Evolutionary conservation across 2,329 filamentous ascomycete species (phyloP).

Genomic region (Bipolaris victoriae): DNA sequence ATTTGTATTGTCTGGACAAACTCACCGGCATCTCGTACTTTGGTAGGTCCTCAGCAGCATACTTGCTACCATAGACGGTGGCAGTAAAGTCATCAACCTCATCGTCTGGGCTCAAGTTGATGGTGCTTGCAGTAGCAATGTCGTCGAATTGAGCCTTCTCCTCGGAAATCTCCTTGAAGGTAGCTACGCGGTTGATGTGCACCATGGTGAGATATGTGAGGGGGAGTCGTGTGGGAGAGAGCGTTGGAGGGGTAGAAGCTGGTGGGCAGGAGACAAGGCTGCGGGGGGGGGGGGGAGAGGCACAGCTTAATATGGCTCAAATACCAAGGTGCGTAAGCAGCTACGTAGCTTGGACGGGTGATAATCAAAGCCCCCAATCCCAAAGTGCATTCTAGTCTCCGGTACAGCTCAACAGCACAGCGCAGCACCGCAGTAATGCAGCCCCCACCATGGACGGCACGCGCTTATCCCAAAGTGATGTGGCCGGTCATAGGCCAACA

Average conservation of each 20-base stretch:
- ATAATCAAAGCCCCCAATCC: background rate
- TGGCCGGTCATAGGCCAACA: background rate
- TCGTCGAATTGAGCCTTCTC: constrained; percentile 28
- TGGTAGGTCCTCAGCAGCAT: constrained; percentile 80
- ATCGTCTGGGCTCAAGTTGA: constrained; percentile 37
- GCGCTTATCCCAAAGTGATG: constrained; percentile 11
- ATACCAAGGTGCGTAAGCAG: constrained; percentile 2
- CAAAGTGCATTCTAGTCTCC: background rate
- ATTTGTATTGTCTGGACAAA: background rate
- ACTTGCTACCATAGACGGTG: constrained; percentile 86
- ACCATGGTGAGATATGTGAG: constrained; percentile 51
- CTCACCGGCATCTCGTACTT: constrained; percentile 83
- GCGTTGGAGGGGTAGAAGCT: background rate
- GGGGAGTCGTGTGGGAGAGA: background rate
- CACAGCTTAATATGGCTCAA: constrained; percentile 20
- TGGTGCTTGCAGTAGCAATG: constrained; percentile 22
- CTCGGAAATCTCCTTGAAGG: constrained; percentile 48
- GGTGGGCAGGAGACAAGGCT: background rate
- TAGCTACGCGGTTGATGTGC: constrained; percentile 55
- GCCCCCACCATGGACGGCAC: constrained; percentile 21
- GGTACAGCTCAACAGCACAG: constrained; percentile 8
- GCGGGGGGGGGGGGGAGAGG: background rate
- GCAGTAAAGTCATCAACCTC: constrained; percentile 67
- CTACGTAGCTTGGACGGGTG: too few relatives aligned
- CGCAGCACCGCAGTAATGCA: constrained; percentile 2